These are phyloP conservation scores for Zygotorulaspora mrakii DNA, from an alignment of 1,139 yeast genomes.

Conservation along the genomic window DNA sequence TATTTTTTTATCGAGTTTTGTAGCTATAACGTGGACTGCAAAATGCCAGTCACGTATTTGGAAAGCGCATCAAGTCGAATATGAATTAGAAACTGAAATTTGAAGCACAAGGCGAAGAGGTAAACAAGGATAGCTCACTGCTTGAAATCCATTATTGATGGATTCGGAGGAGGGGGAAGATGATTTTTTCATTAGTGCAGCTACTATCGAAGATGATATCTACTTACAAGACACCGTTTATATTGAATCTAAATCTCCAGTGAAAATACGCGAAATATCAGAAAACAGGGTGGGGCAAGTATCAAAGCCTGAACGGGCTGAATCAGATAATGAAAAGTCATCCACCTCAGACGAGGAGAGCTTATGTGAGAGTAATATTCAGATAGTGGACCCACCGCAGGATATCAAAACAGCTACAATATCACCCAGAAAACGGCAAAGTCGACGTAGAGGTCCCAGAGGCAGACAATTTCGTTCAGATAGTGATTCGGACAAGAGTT, in stretches of 20 bases:
- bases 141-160: neutral
- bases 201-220: slow-evolving; percentile 11
- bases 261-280: neutral
- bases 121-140: neutral
- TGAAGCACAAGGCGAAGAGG: neutral
- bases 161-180: slow-evolving; percentile 19
- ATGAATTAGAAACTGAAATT: neutral
- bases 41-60: neutral
- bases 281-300: neutral
- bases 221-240: slow-evolving; percentile 8
- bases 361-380: slow-evolving; percentile 1
- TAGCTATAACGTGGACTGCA: neutral
- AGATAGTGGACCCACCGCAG: slow-evolving; percentile 1
- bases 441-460: neutral
- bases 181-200: slow-evolving; percentile 22
- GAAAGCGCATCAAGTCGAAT: neutral
- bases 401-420: neutral
- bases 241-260: slow-evolving; percentile 9
- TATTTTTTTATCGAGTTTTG: neutral
- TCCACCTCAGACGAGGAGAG: neutral
- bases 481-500: slow-evolving; percentile 7
- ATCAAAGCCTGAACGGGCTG: neutral
- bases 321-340: too few species aligned
- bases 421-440: neutral
- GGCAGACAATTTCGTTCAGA: slow-evolving; percentile 3